These are phyloP conservation scores for Phyllosticta citriasiana DNA, from an alignment of 2,329 filamentous ascomycete genomes.

Conservation along the genomic window DNA sequence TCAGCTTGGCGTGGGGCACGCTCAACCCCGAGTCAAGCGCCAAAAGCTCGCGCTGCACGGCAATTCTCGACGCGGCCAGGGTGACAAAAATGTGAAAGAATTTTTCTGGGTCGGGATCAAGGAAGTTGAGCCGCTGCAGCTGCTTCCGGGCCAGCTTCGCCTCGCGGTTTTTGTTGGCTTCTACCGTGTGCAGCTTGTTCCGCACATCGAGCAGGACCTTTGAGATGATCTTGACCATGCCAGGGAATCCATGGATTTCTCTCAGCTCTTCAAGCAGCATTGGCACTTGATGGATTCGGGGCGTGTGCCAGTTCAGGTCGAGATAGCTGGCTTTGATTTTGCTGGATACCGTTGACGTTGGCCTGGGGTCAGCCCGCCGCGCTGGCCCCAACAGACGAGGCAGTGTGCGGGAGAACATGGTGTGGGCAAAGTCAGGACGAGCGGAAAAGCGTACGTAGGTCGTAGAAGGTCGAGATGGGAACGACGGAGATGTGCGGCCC, in stretches of 20 bases:
- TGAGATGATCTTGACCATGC: slow-evolving; percentile 47
- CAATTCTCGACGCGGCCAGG: neutral
- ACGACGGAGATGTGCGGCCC: neutral
- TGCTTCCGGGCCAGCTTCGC: slow-evolving; percentile 33
- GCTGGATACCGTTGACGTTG: slow-evolving; percentile 22
- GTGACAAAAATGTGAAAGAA: neutral
- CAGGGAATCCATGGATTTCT: slow-evolving; percentile 52
- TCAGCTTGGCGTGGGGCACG: slow-evolving; percentile 36
- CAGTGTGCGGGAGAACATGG: slow-evolving; percentile 1
- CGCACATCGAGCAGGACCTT: slow-evolving; percentile 59
- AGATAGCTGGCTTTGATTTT: slow-evolving; percentile 56
- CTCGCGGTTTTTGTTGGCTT: slow-evolving; percentile 40
- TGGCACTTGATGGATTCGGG: slow-evolving; percentile 44
- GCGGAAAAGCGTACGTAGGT: no score
- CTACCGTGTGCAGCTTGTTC: slow-evolving; percentile 36
- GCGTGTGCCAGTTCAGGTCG: slow-evolving; percentile 43
- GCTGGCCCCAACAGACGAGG: slow-evolving; percentile 1
- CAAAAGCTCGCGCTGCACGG: neutral
- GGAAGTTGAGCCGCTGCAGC: slow-evolving; percentile 14
- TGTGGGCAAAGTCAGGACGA: neutral
- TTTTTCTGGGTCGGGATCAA: neutral
- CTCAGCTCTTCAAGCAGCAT: slow-evolving; percentile 58
- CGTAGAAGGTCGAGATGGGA: no score
- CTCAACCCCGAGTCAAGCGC: slow-evolving; percentile 30
- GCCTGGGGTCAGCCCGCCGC: neutral